phyloP scores from a whole-genome alignment of 1,284 basidiomycete species.

The Ustilago vetiveriae region DNA sequence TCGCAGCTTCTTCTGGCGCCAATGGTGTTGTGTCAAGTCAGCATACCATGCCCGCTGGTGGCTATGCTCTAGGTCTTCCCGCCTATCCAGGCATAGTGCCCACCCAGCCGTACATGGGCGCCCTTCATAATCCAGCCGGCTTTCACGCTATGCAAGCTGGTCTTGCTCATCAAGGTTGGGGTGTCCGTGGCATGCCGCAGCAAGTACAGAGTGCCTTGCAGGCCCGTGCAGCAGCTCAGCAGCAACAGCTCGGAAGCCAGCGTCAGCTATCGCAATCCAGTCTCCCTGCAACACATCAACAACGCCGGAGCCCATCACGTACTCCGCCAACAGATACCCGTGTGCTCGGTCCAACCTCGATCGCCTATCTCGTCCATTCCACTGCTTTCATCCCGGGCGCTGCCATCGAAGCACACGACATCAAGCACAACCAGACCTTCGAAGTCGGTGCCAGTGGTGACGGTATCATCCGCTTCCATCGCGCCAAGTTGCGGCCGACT shows the following conservation, averaged over 20 bases:
- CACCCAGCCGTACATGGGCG: conserved; percentile 36
- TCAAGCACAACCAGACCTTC: conserved; percentile 69
- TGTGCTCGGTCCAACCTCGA: conserved; percentile 78
- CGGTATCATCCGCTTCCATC: conserved; percentile 85
- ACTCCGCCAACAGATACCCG: conserved; percentile 61
- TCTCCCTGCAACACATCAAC: conserved; percentile 1
- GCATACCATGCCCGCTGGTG: conserved; percentile 14
- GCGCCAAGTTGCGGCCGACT: conserved; percentile 65
- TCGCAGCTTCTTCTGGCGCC: conserved; percentile 36
- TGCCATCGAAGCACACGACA: conserved; percentile 87
- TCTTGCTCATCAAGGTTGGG: conserved; percentile 26
- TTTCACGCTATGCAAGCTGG: conserved; percentile 25
- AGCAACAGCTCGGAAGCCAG: conserved; percentile 4
- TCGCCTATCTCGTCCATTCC: conserved; percentile 87
- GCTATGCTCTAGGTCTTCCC: conserved; percentile 5
- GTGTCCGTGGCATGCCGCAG: conserved; percentile 13
- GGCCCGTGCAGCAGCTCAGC: conserved; percentile 1
- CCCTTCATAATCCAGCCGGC: conserved; percentile 32
- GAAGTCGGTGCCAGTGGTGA: conserved; percentile 77
- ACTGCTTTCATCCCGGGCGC: conserved; percentile 80
- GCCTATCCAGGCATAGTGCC: conserved; percentile 27
- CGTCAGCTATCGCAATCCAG: neutral
- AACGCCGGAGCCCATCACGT: conserved; percentile 24
- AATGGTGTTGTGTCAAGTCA: conserved; percentile 9
- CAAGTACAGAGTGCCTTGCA: conserved; percentile 10